Base-by-base conservation (phyloP, 768 basidiomycete genomes). In the Neoboletus magnificus region DNA sequence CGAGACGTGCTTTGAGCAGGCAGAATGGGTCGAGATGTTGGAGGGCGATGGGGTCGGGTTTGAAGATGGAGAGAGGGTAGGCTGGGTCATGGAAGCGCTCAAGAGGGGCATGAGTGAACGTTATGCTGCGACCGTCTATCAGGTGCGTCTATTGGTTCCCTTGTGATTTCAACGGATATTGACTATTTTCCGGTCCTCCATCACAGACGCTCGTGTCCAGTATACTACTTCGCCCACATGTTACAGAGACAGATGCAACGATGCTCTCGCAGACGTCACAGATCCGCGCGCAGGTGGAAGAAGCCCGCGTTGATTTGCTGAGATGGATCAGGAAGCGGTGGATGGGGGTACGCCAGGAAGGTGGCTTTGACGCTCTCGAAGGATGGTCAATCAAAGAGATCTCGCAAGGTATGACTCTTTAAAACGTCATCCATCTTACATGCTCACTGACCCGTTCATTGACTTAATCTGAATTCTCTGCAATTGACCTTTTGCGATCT, bases 361-460 rank as follows among this genome's bases (percentile, higher is more conserved):
- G 83, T n/a, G 91, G 90, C 0, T 96, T 98, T 62, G 86, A 88
- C 48, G 66, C 73, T 5, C 77, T 98, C n/a, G 92, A 96, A 47
- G 80, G 79, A 5, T 97, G 93, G 92, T 85, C 89, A 0, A 68
- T 95, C 51, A 87, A 92, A 67, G 96, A 98, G 66, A 92, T 98
- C 39, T 69, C 71, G 4, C 71, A 69, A 59, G 71, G 71, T 71
- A 35, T 15, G 61, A 23, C 41, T 32, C 25, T 30, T 15, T 47
- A 4, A 29, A 1, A 7, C 16, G 33, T 40, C 15, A 10, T 25
- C 25, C 32, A 15, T n/a, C 16, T 52, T 10, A 5, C 25, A 33
- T 48, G 45, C 35, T 48, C 36, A 48, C 33, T 25, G 10, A 50
- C 23, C 12, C 3, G 15, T 37, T 39, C 18, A 18, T n/a, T 30